Conservation (phyloP, 352 stramenopile species). For the Globisporangium emineosum region DNA sequence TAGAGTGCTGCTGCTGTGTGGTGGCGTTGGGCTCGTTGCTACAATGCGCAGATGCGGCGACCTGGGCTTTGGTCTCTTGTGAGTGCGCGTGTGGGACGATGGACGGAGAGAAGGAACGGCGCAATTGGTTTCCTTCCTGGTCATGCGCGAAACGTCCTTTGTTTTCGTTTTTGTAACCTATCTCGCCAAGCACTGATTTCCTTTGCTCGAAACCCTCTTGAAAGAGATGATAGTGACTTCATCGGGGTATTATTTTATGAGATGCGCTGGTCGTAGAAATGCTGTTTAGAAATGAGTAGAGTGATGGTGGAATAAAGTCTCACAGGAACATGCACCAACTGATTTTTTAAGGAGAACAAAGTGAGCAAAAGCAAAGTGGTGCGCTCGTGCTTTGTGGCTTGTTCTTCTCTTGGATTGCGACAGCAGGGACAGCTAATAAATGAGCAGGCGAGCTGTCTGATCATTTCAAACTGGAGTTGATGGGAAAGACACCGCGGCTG, state of each 20-base stretch:
- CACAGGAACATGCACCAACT: background rate
- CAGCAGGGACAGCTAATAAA: no score
- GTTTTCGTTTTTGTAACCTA: conserved; percentile 7
- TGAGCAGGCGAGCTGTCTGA: no score
- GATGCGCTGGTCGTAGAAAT: background rate
- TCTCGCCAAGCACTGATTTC: conserved; percentile 6
- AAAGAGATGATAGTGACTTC: background rate
- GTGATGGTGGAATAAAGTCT: background rate
- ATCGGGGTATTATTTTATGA: background rate
- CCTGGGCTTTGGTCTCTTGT: background rate
- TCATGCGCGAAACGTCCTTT: conserved; percentile 10
- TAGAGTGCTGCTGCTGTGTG: background rate
- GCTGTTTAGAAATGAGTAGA: background rate
- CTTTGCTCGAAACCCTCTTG: conserved; percentile 2
- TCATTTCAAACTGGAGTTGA: no score
- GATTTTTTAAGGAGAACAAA: conserved; percentile 2
- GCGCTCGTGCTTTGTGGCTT: no score
- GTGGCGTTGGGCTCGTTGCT: background rate
- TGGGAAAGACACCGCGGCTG: background rate
- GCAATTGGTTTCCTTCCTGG: conserved; percentile 1
- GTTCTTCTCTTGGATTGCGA: no score
- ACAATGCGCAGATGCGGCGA: background rate
- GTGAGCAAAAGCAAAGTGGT: background rate
- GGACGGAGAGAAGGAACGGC: background rate
- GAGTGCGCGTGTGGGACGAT: background rate